These are phyloP conservation scores for Paulownia fortunei DNA, from an alignment of 257 asterid genomes.

Conservation along the genomic window DNA sequence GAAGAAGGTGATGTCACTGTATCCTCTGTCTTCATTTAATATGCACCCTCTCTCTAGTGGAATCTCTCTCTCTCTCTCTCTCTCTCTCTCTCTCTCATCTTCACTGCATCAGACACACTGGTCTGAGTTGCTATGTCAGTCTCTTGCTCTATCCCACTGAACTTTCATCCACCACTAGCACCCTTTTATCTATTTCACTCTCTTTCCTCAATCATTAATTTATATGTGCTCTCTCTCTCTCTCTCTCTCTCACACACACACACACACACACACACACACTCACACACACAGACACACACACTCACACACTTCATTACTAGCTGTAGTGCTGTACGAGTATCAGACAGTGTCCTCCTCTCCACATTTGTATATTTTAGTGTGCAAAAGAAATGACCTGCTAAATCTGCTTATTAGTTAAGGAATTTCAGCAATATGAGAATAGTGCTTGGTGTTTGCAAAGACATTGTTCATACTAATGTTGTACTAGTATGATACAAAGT, in stretches of 20 bases:
- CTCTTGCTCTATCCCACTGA: constrained; percentile 61
- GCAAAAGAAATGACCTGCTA: constrained; percentile 10
- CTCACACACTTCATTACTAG: constrained; percentile 9
- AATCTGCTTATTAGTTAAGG: neutral
- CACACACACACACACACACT: constrained; percentile 10
- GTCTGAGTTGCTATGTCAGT: constrained; percentile 57
- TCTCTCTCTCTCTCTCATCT: constrained; percentile 50
- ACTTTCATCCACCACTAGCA: constrained; percentile 53
- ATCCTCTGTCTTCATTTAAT: constrained; percentile 53
- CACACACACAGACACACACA: constrained; percentile 27
- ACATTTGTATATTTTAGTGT: neutral
- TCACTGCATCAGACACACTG: constrained; percentile 33
- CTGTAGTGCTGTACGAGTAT: neutral
- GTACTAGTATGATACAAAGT: neutral
- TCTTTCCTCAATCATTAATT: constrained; percentile 24
- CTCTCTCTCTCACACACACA: constrained; percentile 25
- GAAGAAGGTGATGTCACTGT: constrained; percentile 36
- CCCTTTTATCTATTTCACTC: constrained; percentile 38
- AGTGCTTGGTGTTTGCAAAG: neutral
- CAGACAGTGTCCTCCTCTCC: constrained; percentile 11
- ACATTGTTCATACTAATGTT: constrained; percentile 18
- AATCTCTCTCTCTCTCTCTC: constrained; percentile 37
- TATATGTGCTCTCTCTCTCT: constrained; percentile 1
- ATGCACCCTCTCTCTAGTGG: constrained; percentile 18
- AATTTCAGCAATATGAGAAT: constrained; percentile 20